phyloP scores from a whole-genome alignment of 805 yeast genomes.

The Wickerhamiella australiensis region DNA sequence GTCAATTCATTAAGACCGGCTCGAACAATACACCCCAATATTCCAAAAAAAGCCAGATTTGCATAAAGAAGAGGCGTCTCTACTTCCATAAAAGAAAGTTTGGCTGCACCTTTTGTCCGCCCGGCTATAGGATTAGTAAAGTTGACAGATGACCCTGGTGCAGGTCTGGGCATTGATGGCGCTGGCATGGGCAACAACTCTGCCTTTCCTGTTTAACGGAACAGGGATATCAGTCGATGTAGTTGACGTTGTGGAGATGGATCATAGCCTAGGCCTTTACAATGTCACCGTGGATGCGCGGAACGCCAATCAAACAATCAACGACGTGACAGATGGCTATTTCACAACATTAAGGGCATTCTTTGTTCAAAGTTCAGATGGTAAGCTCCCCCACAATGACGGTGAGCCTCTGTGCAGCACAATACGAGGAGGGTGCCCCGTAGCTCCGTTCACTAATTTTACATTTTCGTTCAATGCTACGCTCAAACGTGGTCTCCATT shows the following conservation, averaged over 20 bases:
- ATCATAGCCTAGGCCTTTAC: not conserved
- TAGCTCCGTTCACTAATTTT: not conserved
- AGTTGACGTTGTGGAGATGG: not conserved
- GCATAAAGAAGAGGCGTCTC: not conserved
- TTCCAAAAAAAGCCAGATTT: slow-evolving; percentile 30
- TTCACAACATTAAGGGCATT: not conserved
- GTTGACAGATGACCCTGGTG: slow-evolving; percentile 2
- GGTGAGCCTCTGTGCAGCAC: not conserved
- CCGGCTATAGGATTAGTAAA: not conserved
- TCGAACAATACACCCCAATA: slow-evolving; percentile 45
- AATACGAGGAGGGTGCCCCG: not conserved
- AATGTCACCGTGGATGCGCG: not conserved
- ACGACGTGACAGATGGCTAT: not conserved
- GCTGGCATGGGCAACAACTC: not conserved
- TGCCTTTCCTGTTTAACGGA: not conserved
- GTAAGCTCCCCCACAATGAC: not conserved
- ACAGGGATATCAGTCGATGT: not conserved
- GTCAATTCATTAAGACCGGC: slow-evolving; percentile 43
- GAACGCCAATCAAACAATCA: not conserved
- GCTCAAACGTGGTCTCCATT: not conserved
- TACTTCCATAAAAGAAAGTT: not conserved
- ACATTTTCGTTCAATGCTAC: not conserved
- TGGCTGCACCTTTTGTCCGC: too few species aligned
- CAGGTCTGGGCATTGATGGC: not conserved
- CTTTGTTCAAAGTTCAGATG: not conserved